Base-by-base conservation (phyloP, 2,329 filamentous ascomycete genomes). In the Sporothrix variecibatus region DNA sequence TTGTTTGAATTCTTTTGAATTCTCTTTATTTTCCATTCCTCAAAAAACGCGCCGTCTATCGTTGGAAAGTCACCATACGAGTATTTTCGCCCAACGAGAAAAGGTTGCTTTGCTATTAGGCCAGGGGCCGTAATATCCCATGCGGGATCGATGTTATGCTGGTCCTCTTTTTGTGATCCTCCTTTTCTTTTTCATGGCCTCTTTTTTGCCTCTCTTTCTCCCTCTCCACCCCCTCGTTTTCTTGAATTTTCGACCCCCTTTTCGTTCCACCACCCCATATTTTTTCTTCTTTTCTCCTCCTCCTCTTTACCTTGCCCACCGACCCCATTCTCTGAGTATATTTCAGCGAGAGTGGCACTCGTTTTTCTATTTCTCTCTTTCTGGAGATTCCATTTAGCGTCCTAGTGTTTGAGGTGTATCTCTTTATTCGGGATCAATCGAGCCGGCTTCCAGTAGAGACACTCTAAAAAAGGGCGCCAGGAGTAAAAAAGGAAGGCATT, bases 111-210 rank as follows among this genome's bases (percentile, higher is more conserved):
- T 67, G 11, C 43, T 68, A 28, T 28, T 28, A 6, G 60, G 34
- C 60, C 38, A 67, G n/a, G 40, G 40, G 23, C 20, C 62, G 40
- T 28, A 26, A 64, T 46, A 28, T 46, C 26, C 43, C 7, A n/a
- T 51, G n/a, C 11, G 62, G 12, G n/a, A 67, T 67, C 62, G 62
- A 67, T 67, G 23, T 28, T 67, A 67, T 67, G 38, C 62, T 67
- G 23, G 38, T 28, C 23, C 46, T 68, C 23, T 49, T 51, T 46
- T 28, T 34, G 1, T 68, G 1, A 20, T 40, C 26, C 17, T 51
- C 8, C 23, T 68, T 68, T 49, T 12, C 3, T 51, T 7, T 2
- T 28, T 43, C 6, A 43, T 43, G 15, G 15, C n/a, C 51, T 26
- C 51, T 49, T 9, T 56, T 9, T 56, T 56, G n/a, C n/a, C 7